Percentiles rank a stretch among this genome's conserved stretches.
Conservation (phyloP, 768 basidiomycete species). For the Leccinellum albellum region DNA sequence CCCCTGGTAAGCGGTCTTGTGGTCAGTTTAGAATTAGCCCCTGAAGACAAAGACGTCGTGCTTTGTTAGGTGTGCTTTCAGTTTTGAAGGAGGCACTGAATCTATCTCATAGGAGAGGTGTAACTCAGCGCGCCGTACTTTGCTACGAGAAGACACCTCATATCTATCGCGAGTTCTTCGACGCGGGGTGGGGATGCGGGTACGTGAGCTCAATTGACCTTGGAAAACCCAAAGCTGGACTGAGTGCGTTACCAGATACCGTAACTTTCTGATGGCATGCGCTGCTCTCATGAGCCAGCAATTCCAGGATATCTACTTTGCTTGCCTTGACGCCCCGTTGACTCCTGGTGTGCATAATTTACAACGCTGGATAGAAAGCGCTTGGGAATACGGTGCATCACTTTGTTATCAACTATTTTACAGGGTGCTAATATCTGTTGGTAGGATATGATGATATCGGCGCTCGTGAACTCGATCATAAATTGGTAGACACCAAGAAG, state of each 20-base stretch:
- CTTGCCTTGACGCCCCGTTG: slow-evolving; percentile 51
- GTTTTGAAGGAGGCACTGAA: slow-evolving; percentile 55
- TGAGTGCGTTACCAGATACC: slow-evolving; percentile 50
- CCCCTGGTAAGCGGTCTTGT: slow-evolving; percentile 55
- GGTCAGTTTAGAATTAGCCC: slow-evolving; percentile 3
- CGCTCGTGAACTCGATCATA: slow-evolving; percentile 50
- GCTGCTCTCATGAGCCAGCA: slow-evolving; percentile 66
- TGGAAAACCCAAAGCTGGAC: slow-evolving; percentile 1
- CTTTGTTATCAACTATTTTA: not conserved
- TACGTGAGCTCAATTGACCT: slow-evolving; percentile 26
- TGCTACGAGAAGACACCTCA: slow-evolving; percentile 64
- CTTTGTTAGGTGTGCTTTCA: slow-evolving; percentile 55
- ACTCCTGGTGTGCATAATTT: slow-evolving; percentile 70
- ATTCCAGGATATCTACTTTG: slow-evolving; percentile 57
- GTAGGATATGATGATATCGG: slow-evolving; percentile 75
- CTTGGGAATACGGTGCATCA: slow-evolving; percentile 63
- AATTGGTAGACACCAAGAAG: slow-evolving; percentile 54
- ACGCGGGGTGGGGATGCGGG: slow-evolving; percentile 74
- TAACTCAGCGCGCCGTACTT: slow-evolving; percentile 54
- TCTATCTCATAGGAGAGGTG: slow-evolving; percentile 47
- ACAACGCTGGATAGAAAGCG: slow-evolving; percentile 76
- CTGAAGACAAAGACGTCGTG: slow-evolving; percentile 8
- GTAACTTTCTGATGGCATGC: slow-evolving; percentile 80
- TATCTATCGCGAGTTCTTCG: slow-evolving; percentile 55
- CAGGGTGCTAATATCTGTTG: not conserved